Evolutionary conservation across 805 yeast species (phyloP).

Genomic region (Nadsonia fulvescens): DNA sequence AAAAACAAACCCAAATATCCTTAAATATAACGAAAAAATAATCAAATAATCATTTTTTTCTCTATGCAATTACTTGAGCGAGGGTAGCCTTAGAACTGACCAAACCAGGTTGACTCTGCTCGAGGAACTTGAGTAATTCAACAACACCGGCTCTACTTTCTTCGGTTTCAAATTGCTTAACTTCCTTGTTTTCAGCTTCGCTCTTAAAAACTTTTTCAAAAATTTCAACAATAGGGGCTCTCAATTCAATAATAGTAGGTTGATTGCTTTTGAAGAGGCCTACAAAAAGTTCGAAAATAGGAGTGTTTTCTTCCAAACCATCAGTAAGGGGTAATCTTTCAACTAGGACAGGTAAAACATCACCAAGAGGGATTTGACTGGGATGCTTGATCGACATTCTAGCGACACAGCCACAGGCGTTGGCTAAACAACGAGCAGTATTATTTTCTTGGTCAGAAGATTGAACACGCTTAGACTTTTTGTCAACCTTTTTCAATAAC

Average conservation of each 20-base stretch:
- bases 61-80: constrained; percentile 6
- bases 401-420: constrained; percentile 94
- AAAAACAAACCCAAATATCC: too few species aligned
- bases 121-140: constrained; percentile 55
- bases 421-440: constrained; percentile 71
- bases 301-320: constrained; percentile 84
- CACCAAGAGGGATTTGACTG: constrained; percentile 54
- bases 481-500: constrained; percentile 62
- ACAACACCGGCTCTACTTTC: constrained; percentile 48
- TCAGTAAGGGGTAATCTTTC: constrained; percentile 70
- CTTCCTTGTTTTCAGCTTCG: constrained; percentile 49
- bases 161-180: constrained; percentile 59
- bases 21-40: too few species aligned
- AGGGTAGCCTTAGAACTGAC: constrained; percentile 10
- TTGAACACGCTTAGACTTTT: constrained; percentile 32
- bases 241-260: constrained; percentile 24
- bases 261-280: constrained; percentile 47
- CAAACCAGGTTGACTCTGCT: constrained; percentile 39
- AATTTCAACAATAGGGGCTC: constrained; percentile 35
- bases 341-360: constrained; percentile 55
- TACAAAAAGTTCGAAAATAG: constrained; percentile 65
- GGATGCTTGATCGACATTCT: constrained; percentile 68
- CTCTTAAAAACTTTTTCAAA: constrained; percentile 55
- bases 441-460: constrained; percentile 58
- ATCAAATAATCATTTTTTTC: too few species aligned